These are phyloP conservation scores for Mortierella sp. DNA, from an alignment of 371 early-diverging fungal species.

Conservation along the genomic window DNA sequence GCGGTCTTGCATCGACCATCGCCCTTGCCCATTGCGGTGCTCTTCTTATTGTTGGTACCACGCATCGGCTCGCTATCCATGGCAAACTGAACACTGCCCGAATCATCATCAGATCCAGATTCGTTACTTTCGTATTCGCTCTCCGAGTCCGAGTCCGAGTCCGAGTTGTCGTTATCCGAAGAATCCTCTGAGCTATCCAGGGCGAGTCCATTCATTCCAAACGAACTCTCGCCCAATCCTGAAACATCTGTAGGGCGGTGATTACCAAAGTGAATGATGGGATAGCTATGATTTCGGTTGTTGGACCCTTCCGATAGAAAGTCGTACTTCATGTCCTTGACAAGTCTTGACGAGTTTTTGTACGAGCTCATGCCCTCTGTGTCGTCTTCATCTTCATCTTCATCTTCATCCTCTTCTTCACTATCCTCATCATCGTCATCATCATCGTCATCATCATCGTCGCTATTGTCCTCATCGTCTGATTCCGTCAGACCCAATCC, in stretches of 20 bases:
- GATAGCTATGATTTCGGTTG: conserved; percentile 63
- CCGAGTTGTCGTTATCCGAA: conserved; percentile 37
- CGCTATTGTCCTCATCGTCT: conserved; percentile 54
- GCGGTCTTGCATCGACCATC: conserved; percentile 6
- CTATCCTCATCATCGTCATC: conserved; percentile 23
- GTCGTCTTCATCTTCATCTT: conserved; percentile 54
- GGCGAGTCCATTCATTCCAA: conserved; percentile 55
- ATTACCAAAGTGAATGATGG: conserved; percentile 57
- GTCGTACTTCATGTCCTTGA: conserved; percentile 64
- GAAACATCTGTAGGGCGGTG: conserved; percentile 36
- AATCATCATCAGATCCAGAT: conserved; percentile 56
- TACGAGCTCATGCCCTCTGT: conserved; percentile 9
- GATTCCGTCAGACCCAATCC: conserved; percentile 29
- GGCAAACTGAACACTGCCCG: conserved; percentile 26
- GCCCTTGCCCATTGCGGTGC: conserved; percentile 24
- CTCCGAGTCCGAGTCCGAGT: conserved; percentile 43
- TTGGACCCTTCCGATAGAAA: conserved; percentile 59
- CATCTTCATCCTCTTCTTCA: conserved; percentile 29
- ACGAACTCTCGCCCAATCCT: conserved; percentile 39
- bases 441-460: conserved; percentile 55
- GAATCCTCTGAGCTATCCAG: conserved; percentile 56
- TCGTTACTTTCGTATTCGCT: conserved; percentile 62
- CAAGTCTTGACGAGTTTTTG: conserved; percentile 28
- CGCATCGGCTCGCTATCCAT: conserved; percentile 24
- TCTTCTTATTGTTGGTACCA: conserved; percentile 10